Evolutionary conservation across 768 basidiomycete genomes (phyloP).

Genomic region (Mycena leptocephala): DNA sequence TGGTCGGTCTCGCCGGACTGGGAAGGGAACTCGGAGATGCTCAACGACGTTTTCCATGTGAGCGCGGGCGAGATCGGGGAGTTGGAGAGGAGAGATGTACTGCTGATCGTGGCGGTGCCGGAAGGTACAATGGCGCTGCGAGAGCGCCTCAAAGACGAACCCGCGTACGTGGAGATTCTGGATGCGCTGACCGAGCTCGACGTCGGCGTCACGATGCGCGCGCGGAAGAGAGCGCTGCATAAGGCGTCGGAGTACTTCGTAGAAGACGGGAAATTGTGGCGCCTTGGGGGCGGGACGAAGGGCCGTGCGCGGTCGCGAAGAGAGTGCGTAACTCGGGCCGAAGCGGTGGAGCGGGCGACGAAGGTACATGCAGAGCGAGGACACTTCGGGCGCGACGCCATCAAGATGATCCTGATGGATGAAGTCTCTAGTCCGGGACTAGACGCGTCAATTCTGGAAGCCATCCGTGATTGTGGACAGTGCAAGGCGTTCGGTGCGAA

Average conservation of each 20-base stretch:
- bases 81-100: too few species aligned
- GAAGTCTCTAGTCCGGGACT: not conserved
- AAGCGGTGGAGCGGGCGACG: too few species aligned
- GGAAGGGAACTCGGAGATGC: slow-evolving; percentile 31
- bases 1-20: slow-evolving; percentile 44
- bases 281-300: too few species aligned
- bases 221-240: too few species aligned
- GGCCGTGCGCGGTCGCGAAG: too few species aligned
- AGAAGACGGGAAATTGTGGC: too few species aligned
- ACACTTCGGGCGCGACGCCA: not conserved
- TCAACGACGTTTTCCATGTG: slow-evolving; percentile 20
- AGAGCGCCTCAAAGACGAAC: slow-evolving; percentile 19
- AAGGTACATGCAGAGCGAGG: not conserved
- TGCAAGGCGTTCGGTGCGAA: too few species aligned
- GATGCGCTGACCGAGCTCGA: not conserved
- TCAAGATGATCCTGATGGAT: not conserved
- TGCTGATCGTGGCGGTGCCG: not conserved
- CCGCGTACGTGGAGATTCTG: not conserved
- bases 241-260: too few species aligned
- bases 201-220: too few species aligned
- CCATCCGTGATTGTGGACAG: too few species aligned
- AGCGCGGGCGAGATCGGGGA: not conserved
- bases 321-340: too few species aligned
- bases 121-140: not conserved
- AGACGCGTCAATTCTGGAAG: not conserved